Percentiles rank a stretch among this genome's conserved stretches.
phyloP scores from a whole-genome alignment of 441 rosid species.

The Corymbia calophylla region DNA sequence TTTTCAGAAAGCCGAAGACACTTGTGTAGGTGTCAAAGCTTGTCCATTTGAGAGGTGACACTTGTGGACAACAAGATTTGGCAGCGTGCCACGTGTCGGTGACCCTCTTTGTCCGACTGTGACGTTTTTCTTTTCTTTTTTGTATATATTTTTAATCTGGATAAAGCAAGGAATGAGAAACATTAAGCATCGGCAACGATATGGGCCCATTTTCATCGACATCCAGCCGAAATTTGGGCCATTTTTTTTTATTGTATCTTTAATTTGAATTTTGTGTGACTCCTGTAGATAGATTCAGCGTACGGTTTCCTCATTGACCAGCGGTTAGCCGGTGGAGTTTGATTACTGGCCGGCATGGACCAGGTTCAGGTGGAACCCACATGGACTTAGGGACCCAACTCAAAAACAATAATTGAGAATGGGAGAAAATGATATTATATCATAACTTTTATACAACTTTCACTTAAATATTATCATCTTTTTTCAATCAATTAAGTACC shows the following conservation, averaged over 20 bases:
- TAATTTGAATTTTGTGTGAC: not conserved
- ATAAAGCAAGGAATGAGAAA: not conserved
- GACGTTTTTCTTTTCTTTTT: not conserved
- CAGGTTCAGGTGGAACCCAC: not conserved
- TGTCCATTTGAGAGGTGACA: not conserved
- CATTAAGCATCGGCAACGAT: not conserved
- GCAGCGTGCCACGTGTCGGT: not conserved
- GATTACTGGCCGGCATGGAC: not conserved
- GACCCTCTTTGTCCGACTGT: too few species aligned
- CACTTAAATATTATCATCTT: fast-evolving
- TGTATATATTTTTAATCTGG: not conserved
- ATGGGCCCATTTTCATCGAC: not conserved
- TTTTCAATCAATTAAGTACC: too few species aligned
- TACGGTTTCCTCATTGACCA: not conserved
- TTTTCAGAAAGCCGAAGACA: not conserved
- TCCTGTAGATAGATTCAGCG: not conserved
- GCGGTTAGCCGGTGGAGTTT: not conserved
- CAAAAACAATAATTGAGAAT: not conserved
- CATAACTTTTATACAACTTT: fast-evolving
- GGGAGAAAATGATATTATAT: too few species aligned
- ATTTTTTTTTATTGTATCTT: not conserved
- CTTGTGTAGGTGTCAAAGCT: not conserved
- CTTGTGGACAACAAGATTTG: not conserved
- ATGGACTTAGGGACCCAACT: not conserved
- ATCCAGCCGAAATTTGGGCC: not conserved